phyloP scores from a whole-genome alignment of 1,139 yeast species.

The Candida smagusa region DNA sequence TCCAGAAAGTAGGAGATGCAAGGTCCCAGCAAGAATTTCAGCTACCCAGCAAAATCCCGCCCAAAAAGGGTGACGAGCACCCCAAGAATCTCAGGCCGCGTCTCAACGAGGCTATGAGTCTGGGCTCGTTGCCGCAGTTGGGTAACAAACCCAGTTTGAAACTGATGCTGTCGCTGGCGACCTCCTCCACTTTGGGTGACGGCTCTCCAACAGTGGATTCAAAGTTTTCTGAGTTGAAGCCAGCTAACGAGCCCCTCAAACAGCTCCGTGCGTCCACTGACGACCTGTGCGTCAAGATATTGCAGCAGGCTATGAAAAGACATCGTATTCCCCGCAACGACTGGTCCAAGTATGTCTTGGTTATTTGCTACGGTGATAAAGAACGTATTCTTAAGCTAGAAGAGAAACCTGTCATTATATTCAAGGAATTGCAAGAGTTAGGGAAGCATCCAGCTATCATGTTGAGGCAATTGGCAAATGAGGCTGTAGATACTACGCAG shows the following conservation, averaged over 20 bases:
- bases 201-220: conserved; percentile 5
- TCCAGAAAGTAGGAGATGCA: conserved; percentile 18
- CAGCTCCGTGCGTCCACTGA: conserved; percentile 86
- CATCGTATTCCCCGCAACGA: conserved; percentile 78
- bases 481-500: conserved; percentile 25
- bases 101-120: conserved; percentile 29
- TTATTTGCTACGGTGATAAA: conserved; percentile 87
- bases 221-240: conserved; percentile 4
- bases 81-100: conserved; percentile 21
- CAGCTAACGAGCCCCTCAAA: conserved; percentile 63
- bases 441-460: conserved; percentile 92
- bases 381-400: conserved; percentile 81
- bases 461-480: conserved; percentile 73
- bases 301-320: conserved; percentile 86
- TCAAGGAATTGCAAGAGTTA: conserved; percentile 79
- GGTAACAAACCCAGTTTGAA: conserved; percentile 13
- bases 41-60: conserved; percentile 10
- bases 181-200: conserved; percentile 7
- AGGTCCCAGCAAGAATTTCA: conserved; percentile 13
- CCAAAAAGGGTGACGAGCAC: conserved; percentile 5
- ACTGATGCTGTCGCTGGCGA: conserved; percentile 15
- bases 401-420: conserved; percentile 87
- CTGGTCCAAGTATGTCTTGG: conserved; percentile 86
- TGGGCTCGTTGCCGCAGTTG: conserved; percentile 13
- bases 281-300: conserved; percentile 85